Percentiles rank a stretch among this genome's conserved stretches.
These are phyloP conservation scores for Starmerella vitae DNA, from an alignment of 805 yeast genomes.

Conservation along the genomic window DNA sequence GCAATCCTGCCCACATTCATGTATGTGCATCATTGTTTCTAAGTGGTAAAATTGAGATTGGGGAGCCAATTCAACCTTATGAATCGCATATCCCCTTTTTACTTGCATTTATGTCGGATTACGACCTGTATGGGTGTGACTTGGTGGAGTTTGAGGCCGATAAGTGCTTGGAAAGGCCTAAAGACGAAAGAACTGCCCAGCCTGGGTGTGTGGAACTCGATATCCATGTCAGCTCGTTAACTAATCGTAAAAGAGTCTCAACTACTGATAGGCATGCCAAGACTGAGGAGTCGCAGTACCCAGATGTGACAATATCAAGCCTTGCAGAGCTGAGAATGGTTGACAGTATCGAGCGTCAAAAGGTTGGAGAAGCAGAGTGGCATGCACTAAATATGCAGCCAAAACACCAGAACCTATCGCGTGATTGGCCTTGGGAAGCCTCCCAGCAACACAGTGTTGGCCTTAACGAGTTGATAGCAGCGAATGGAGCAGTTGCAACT, in stretches of 20 bases:
- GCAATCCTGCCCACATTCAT: conserved; percentile 46
- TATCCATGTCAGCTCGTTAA: conserved; percentile 43
- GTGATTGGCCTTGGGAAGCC: conserved; percentile 16
- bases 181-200: conserved; percentile 30
- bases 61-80: conserved; percentile 36
- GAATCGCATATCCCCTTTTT: conserved; percentile 73
- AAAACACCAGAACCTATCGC: conserved; percentile 1
- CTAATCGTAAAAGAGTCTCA: conserved; percentile 38
- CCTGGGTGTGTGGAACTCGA: conserved; percentile 61
- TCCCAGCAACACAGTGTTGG: background rate
- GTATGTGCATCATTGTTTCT: conserved; percentile 41
- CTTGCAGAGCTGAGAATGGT: conserved; percentile 10
- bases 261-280: conserved; percentile 37
- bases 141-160: conserved; percentile 40
- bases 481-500: background rate
- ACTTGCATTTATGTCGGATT: conserved; percentile 70
- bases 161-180: background rate
- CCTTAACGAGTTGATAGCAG: conserved; percentile 1
- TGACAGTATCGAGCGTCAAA: conserved; percentile 11
- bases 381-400: conserved; percentile 7
- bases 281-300: conserved; percentile 26
- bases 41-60: conserved; percentile 32
- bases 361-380: conserved; percentile 9
- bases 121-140: conserved; percentile 70
- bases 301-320: conserved; percentile 11